Evolutionary conservation across 805 yeast species (phyloP), one percentile per base, ranked within the genome.

Genomic region (Jamesozyma gamospora): DNA sequence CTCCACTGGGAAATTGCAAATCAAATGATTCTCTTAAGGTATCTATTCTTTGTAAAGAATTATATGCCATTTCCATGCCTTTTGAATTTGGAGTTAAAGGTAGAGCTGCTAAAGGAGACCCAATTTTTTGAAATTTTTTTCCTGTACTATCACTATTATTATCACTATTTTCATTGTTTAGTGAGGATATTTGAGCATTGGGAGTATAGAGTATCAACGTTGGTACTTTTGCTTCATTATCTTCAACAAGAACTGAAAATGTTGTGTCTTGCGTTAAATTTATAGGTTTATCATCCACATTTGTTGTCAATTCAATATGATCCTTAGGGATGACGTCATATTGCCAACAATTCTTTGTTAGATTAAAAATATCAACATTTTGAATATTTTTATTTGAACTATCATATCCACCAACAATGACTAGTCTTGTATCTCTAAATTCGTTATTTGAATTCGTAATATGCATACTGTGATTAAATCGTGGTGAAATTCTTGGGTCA

Each of bases 1-100:
- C 83, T 17, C 82, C 77, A 1, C 74, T 67, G 1, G 88, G 85
- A 49, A 65, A 72, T 26, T 64, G 58, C 35, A 79, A 60, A 33
- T 69, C 66, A 36, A 46, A 53, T 5, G 60, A 54, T n/a, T 39
- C 37, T 18, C 37, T 32, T 18, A 47, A 25, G 5, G 32, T 19
- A 13, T 43, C 42, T 39, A 53, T 49, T 10, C 43, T 31, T 15
- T 45, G 47, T 16, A 41, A 45, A 4, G 43, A 50, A 35, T 51
- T 52, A n/a, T 51, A 46, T 4, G 55, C 50, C 41, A 62, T 45
- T 44, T 62, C 44, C 36, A 50, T 39, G 12, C 65, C 69, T 11
- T 51, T 45, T 1, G 64, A 53, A 18, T 52, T 43, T 10, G 60
- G 50, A 1, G 51, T 26, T 21, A 60, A 28, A 3, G 66, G 68